A percentile compares a stretch with the other conserved stretches of the same genome.
Conservation (phyloP, 1,284 basidiomycete species). For the Amylostereum areolatum region DNA sequence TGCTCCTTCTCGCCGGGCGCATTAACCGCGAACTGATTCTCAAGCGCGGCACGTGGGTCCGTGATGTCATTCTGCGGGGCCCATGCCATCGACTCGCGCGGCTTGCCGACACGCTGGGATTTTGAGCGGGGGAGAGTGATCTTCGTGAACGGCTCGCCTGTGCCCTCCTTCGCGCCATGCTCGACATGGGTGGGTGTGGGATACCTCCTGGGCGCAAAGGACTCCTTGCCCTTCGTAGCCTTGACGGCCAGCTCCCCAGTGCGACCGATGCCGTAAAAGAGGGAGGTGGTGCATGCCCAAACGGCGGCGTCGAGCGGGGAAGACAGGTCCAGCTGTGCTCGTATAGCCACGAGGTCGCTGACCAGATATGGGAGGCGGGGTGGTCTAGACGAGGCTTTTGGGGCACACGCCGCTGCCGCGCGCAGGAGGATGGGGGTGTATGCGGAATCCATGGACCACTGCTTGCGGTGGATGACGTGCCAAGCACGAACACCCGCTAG, state of each 20-base stretch:
- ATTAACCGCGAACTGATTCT: constrained; percentile 26
- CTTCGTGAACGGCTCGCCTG: no score
- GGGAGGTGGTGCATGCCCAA: constrained; percentile 24
- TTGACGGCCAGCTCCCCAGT: constrained; percentile 31
- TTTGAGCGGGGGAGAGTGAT: constrained; percentile 24
- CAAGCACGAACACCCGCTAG: constrained; percentile 16
- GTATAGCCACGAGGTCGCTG: constrained; percentile 4
- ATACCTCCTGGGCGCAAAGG: no score
- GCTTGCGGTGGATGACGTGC: constrained; percentile 18
- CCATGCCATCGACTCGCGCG: constrained; percentile 18
- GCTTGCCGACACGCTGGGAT: no score
- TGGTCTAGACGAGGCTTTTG: constrained; percentile 1
- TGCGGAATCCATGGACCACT: constrained; percentile 11
- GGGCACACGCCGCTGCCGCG: constrained; percentile 4
- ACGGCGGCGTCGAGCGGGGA: constrained; percentile 25
- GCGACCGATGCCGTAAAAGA: constrained; percentile 24
- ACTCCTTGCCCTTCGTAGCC: no score
- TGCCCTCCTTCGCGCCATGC: no score
- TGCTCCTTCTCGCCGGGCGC: constrained; percentile 10
- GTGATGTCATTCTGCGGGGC: constrained; percentile 11
- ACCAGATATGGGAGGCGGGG: constrained; percentile 11
- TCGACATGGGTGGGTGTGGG: no score
- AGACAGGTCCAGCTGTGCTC: background rate
- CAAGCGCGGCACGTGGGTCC: constrained; percentile 21
- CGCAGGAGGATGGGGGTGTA: constrained; percentile 6